Conservation (phyloP, 345 rosid species). For the Linum usitatissimum region DNA sequence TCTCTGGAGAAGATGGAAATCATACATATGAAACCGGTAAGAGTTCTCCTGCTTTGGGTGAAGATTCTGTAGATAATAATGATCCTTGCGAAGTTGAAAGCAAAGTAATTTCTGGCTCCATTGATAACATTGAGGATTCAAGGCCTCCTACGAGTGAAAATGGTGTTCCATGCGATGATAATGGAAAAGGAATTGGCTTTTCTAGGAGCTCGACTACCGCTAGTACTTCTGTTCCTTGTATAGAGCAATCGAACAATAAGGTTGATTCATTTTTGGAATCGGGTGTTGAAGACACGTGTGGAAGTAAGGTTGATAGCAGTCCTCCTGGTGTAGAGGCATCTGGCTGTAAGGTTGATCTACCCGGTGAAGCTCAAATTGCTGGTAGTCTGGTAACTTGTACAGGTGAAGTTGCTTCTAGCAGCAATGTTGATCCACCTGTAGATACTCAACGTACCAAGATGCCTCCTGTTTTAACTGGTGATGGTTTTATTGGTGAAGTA, state of each 20-base stretch:
- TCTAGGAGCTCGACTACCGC: too few relatives aligned
- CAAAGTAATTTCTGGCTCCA: slow-evolving; percentile 13
- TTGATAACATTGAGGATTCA: slow-evolving; percentile 14
- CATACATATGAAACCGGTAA: neutral
- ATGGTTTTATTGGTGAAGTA: slow-evolving; percentile 1
- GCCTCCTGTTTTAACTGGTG: slow-evolving; percentile 5
- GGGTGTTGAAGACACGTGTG: slow-evolving; percentile 5
- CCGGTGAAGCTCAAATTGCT: neutral
- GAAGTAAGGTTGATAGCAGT: neutral
- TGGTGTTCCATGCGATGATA: neutral
- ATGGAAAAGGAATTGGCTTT: neutral
- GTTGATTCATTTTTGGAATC: slow-evolving; percentile 5
- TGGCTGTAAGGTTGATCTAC: neutral
- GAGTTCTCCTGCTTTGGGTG: slow-evolving; percentile 3
- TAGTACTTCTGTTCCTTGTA: neutral
- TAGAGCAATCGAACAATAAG: neutral
- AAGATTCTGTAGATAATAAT: slow-evolving; percentile 16
- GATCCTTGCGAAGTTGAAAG: slow-evolving; percentile 19
- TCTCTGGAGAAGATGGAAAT: neutral
- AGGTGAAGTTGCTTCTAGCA: slow-evolving; percentile 8
- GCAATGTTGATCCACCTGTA: slow-evolving; percentile 2
- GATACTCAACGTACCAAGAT: slow-evolving; percentile 10
- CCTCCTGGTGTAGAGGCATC: neutral
- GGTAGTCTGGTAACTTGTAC: neutral
- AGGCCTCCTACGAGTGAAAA: slow-evolving; percentile 7